Percentiles rank a stretch among this genome's conserved stretches.
Conservation (phyloP, 2,329 filamentous ascomycete genomes). For the Fusarium pseudoanthophilum region DNA sequence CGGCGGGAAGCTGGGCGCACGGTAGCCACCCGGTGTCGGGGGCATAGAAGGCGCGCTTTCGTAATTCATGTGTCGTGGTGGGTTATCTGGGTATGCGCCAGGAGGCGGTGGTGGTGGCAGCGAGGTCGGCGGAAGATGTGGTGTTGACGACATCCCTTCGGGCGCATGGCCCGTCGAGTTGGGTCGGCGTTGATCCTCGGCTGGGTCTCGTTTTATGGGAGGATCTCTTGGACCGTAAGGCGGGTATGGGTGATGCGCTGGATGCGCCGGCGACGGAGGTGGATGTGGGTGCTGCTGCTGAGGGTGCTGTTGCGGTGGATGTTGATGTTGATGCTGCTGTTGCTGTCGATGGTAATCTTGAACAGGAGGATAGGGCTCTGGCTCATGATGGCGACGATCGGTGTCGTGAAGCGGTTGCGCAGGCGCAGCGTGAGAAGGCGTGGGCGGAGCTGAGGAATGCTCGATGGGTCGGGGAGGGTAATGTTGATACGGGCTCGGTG, state of each 20-base stretch:
- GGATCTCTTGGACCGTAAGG: slow-evolving; percentile 61
- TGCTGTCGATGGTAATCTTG: slow-evolving; percentile 60
- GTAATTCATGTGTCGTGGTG: slow-evolving; percentile 64
- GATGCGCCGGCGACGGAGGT: slow-evolving; percentile 55
- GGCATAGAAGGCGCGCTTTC: slow-evolving; percentile 60
- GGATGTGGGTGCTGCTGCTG: slow-evolving; percentile 36
- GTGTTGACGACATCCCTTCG: slow-evolving; percentile 48
- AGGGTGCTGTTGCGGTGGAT: slow-evolving; percentile 21
- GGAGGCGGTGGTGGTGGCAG: slow-evolving; percentile 48
- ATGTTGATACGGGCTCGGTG: slow-evolving; percentile 55
- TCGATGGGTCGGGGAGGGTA: slow-evolving; percentile 51
- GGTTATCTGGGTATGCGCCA: slow-evolving; percentile 56
- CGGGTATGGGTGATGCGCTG: slow-evolving; percentile 55
- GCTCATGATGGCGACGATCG: slow-evolving; percentile 68
- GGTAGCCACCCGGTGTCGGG: slow-evolving; percentile 57
- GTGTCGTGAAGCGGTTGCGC: slow-evolving; percentile 52
- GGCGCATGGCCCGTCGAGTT: slow-evolving; percentile 62
- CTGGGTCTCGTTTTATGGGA: slow-evolving; percentile 66
- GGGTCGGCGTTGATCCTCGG: slow-evolving; percentile 63
- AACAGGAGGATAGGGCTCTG: slow-evolving; percentile 64
- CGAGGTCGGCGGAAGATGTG: slow-evolving; percentile 48
- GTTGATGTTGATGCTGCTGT: slow-evolving; percentile 30
- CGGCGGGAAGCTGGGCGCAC: slow-evolving; percentile 55
- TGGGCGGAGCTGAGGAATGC: slow-evolving; percentile 47
- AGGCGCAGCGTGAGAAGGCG: slow-evolving; percentile 46